Conservation (phyloP, 306 rosid species). For the Dalbergia cultrata region DNA sequence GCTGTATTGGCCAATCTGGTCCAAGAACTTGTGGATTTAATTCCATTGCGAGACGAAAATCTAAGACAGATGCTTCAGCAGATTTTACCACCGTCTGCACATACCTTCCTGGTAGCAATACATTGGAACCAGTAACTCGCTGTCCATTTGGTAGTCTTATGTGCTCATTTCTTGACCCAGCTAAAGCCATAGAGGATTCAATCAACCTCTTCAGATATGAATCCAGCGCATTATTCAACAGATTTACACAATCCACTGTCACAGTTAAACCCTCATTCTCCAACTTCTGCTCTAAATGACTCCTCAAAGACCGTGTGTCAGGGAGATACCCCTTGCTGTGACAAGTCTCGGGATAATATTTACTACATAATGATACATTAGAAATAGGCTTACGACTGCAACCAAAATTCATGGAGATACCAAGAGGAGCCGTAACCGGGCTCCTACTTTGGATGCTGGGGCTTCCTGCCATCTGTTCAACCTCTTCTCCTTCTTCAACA, state of each 20-base stretch:
- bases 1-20: conserved; percentile 83
- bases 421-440: conserved; percentile 96
- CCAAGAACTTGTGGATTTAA: conserved; percentile 82
- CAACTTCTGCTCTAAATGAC: conserved; percentile 76
- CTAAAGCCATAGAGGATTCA: conserved; percentile 70
- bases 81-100: conserved; percentile 52
- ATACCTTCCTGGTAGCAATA: conserved; percentile 47
- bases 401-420: conserved; percentile 67
- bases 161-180: conserved; percentile 61
- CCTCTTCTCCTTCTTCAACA: conserved; percentile 99
- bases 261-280: conserved; percentile 68
- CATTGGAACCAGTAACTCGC: conserved; percentile 49
- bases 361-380: conserved; percentile 53
- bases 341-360: conserved; percentile 68
- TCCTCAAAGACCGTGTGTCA: conserved; percentile 71
- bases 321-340: conserved; percentile 75
- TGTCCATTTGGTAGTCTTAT: conserved; percentile 43
- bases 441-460: conserved; percentile 91
- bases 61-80: conserved; percentile 60
- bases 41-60: conserved; percentile 80
- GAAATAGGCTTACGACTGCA: conserved; percentile 63
- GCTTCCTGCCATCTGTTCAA: conserved; percentile 87
- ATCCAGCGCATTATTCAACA: conserved; percentile 88
- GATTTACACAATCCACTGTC: conserved; percentile 74
- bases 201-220: conserved; percentile 83